These are phyloP conservation scores for Coelomomyces lativittatus DNA, from an alignment of 371 early-diverging fungal species.

Conservation along the genomic window DNA sequence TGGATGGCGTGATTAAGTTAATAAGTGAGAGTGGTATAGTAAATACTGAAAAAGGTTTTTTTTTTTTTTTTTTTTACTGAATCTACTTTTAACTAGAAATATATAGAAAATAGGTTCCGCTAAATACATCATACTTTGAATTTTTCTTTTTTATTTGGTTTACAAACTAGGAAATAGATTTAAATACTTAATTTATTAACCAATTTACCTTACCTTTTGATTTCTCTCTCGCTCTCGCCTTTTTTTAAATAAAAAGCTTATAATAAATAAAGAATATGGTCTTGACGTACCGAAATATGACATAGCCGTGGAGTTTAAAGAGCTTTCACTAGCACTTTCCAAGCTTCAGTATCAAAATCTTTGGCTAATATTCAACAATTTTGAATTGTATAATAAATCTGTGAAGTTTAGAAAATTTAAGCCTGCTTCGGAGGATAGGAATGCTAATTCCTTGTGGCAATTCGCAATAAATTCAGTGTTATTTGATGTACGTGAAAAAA, in stretches of 20 bases:
- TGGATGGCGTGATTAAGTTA: too few species aligned
- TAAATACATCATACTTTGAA: too few species aligned
- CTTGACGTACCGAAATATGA: slow-evolving; percentile 4
- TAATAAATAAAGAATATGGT: slow-evolving; percentile 6
- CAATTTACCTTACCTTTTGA: too few species aligned
- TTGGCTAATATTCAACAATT: slow-evolving; percentile 51
- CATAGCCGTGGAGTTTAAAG: slow-evolving; percentile 48
- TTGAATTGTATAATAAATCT: slow-evolving; percentile 10
- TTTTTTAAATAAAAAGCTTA: too few species aligned
- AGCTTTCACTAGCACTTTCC: slow-evolving; percentile 71
- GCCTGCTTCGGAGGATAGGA: slow-evolving; percentile 39
- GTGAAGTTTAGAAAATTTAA: slow-evolving; percentile 58
- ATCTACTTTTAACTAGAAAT: too few species aligned
- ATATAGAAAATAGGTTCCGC: too few species aligned
- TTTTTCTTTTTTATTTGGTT: too few species aligned
- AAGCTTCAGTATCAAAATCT: slow-evolving; percentile 73
- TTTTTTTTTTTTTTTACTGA: too few species aligned
- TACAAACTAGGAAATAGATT: too few species aligned
- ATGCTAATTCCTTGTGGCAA: slow-evolving; percentile 66
- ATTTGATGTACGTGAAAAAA: slow-evolving; percentile 68
- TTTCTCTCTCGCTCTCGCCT: neutral
- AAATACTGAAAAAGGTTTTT: too few species aligned
- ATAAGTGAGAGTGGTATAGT: too few species aligned
- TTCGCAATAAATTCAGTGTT: slow-evolving; percentile 56
- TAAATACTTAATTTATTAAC: too few species aligned